A percentile compares a stretch with the other conserved stretches of the same genome.
phyloP scores from a whole-genome alignment of 768 basidiomycete species.

The Rhodotorula taiwanensis region DNA sequence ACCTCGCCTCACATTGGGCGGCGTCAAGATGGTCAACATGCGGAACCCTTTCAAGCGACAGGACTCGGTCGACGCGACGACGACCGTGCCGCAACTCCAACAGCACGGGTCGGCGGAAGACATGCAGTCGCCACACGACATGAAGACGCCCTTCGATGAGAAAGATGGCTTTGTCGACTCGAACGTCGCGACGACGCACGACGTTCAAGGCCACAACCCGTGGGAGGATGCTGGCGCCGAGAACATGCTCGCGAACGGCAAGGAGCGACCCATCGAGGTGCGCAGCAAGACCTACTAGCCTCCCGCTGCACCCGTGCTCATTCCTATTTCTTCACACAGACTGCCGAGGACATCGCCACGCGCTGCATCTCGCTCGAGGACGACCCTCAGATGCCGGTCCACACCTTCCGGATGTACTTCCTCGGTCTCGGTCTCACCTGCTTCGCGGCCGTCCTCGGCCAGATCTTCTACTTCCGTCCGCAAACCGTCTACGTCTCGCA shows the following conservation, averaged over 20 bases:
- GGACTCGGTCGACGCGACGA: slow-evolving; percentile 13
- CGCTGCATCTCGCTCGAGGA: slow-evolving; percentile 36
- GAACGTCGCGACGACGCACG: not conserved
- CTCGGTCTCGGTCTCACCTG: slow-evolving; percentile 42
- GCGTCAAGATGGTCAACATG: slow-evolving; percentile 14
- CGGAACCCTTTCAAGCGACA: slow-evolving; percentile 30
- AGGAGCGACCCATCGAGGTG: slow-evolving; percentile 37
- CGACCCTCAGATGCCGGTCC: slow-evolving; percentile 29
- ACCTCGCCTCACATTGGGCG: no score
- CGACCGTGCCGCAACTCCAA: slow-evolving; percentile 1
- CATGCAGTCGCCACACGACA: no score
- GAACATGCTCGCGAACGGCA: slow-evolving; percentile 31
- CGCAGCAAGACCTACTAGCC: no score
- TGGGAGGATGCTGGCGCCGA: not conserved
- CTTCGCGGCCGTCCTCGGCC: slow-evolving; percentile 41
- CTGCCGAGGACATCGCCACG: slow-evolving; percentile 32
- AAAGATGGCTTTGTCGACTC: no score
- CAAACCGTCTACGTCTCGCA: slow-evolving; percentile 41
- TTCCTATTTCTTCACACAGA: no score
- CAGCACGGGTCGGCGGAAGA: not conserved
- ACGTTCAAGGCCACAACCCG: not conserved
- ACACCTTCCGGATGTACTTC: slow-evolving; percentile 43
- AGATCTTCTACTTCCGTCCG: slow-evolving; percentile 48
- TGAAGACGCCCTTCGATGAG: no score
- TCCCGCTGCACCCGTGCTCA: no score